Evolutionary conservation across 306 rosid species (phyloP).

Genomic region (Pyrus communis): DNA sequence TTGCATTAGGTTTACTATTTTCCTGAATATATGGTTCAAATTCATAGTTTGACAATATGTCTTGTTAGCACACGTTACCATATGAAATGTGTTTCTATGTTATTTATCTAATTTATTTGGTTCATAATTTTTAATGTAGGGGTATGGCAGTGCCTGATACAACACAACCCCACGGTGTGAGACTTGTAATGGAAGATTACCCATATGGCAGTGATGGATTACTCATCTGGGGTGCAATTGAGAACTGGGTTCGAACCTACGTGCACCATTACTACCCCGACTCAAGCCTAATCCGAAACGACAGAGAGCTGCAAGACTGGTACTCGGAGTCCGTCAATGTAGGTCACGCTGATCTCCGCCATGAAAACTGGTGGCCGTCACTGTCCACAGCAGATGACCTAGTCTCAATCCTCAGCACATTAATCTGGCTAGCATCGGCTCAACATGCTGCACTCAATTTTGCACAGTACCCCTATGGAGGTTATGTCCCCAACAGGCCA

Average conservation of each 20-base stretch:
- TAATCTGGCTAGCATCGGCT: conserved; percentile 88
- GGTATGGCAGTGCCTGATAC: conserved; percentile 88
- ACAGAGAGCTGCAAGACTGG: conserved; percentile 83
- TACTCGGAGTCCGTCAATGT: conserved; percentile 79
- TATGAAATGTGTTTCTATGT: conserved; percentile 2
- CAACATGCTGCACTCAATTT: conserved; percentile 98
- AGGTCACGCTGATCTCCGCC: conserved; percentile 70
- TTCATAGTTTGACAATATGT: not conserved
- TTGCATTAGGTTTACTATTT: not conserved
- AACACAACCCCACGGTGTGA: conserved; percentile 77
- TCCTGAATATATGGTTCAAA: not conserved
- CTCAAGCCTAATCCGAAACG: conserved; percentile 42
- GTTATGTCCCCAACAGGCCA: conserved; percentile 88
- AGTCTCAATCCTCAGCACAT: conserved; percentile 52
- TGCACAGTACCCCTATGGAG: conserved; percentile 94
- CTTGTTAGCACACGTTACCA: not conserved
- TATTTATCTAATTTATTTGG: conserved; percentile 19
- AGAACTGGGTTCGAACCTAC: conserved; percentile 67
- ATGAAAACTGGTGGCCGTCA: conserved; percentile 83
- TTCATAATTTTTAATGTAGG: conserved; percentile 23
- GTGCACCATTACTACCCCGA: conserved; percentile 73
- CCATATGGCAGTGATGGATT: conserved; percentile 88
- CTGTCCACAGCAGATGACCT: conserved; percentile 52
- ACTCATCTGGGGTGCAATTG: conserved; percentile 77
- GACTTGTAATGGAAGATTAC: conserved; percentile 64